Evolutionary conservation across 352 stramenopile genomes (phyloP).

Genomic region (Phytophthora chlamydospora): DNA sequence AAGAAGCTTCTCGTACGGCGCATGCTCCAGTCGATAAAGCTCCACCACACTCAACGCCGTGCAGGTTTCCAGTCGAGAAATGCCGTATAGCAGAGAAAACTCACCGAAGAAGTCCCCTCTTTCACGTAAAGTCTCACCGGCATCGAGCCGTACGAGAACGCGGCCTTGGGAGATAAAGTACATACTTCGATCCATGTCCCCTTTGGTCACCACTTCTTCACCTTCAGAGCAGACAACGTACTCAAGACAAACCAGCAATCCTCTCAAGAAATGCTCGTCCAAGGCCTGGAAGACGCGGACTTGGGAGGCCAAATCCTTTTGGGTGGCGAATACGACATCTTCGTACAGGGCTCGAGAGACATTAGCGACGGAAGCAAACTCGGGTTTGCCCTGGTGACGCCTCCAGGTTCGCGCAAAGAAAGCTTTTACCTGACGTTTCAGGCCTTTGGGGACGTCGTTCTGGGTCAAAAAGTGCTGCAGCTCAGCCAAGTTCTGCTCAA

Average conservation of each 20-base stretch:
- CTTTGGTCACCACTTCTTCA: slow-evolving; percentile 66
- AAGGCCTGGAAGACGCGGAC: slow-evolving; percentile 57
- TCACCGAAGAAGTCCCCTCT: slow-evolving; percentile 71
- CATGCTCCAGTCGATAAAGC: slow-evolving; percentile 73
- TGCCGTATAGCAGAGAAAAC: slow-evolving; percentile 35
- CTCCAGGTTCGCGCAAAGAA: slow-evolving; percentile 72
- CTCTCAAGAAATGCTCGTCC: slow-evolving; percentile 64
- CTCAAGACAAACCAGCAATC: slow-evolving; percentile 56
- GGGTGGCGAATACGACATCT: slow-evolving; percentile 62
- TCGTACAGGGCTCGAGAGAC: slow-evolving; percentile 61
- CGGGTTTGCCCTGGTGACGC: slow-evolving; percentile 48
- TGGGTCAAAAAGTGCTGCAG: slow-evolving; percentile 66
- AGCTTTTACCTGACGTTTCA: slow-evolving; percentile 72
- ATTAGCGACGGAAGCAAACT: slow-evolving; percentile 50
- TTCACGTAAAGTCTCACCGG: slow-evolving; percentile 54
- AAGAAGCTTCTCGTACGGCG: slow-evolving; percentile 67
- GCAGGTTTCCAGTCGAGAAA: slow-evolving; percentile 69
- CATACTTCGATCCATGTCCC: slow-evolving; percentile 50
- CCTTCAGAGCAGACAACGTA: slow-evolving; percentile 70
- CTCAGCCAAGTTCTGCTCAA: slow-evolving; percentile 66
- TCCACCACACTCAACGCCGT: slow-evolving; percentile 56
- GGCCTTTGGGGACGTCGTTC: slow-evolving; percentile 62
- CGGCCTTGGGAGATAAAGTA: slow-evolving; percentile 68
- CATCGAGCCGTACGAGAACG: slow-evolving; percentile 57
- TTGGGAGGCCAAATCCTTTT: slow-evolving; percentile 51